Base-by-base conservation (phyloP, 2,329 filamentous ascomycete genomes). In the Calonectria naviculata region DNA sequence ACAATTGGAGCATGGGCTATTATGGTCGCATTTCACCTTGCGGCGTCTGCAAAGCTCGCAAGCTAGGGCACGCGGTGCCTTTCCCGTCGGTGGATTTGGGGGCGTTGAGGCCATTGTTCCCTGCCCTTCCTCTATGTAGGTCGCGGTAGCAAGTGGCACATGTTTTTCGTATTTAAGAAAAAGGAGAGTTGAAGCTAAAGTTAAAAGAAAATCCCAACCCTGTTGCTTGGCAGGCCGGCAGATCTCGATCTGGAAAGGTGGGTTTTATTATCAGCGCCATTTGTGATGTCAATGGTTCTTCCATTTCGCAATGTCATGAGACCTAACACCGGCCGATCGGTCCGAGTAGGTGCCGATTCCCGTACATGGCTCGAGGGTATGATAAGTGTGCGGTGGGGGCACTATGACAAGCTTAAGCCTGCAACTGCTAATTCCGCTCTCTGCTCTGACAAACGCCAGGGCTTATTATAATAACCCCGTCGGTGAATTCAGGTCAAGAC, bases 11-110 rank as follows among this genome's bases (percentile, higher is more conserved):
- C 67, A 70, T 24, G 67, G 67, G 13, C 17, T n/a, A n/a, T 52
- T 44, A 8, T 65, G 61, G 34, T 70, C 62, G 24, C 67, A 70
- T 31, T 70, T 70, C 12, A 70, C 41, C 29, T 70, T 70, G 13
- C 67, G 54, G 17, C 52, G 62, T 12, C 63, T 47, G 36, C 67
- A 70, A 10, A 49, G 54, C 7, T n/a, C 24, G 12, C 67, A 70
- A 26, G 67, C 67, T 12, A 54, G 38, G 13, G 28, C 38, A 7
- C 56, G 56, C 34, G 34, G 54, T 38, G 34, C 12, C 28, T 28
- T 46, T 44, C 36, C 24, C 10, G 24, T 17, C 10, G 21, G 6
- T 15, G 21, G 21, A 9, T 12, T 38, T 58, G 52, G 52, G 19
- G 52, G 34, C 21, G 31, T 58, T 24, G 52, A 58, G 9, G 13